Base-by-base conservation (phyloP, 306 rosid species). In the Prunus armeniaca region DNA sequence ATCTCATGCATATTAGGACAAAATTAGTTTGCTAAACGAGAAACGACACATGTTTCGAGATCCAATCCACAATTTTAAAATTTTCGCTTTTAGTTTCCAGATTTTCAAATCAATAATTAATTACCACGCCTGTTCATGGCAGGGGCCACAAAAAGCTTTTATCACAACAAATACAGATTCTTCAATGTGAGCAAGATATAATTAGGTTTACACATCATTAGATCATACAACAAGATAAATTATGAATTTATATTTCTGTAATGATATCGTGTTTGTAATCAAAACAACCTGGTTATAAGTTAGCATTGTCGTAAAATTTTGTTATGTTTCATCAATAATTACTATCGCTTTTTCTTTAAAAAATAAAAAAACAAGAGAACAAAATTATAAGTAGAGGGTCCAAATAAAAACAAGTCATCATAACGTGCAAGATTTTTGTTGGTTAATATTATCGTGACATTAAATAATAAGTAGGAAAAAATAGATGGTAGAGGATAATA, bases 1-100 rank as follows among this genome's bases (percentile, higher is more conserved):
- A 66, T 60, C 57, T 58, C 68, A 58, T 19, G 20, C 66, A 50
- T 78, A 17, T 15, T 30, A 49, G 45, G 75, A 71, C 79, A 65
- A 71, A 56, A 41, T 34, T 58, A 5, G 3, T 73, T 72, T 41
- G 15, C n/a, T 43, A 43, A 45, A 27, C 45, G 30, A 9, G 11
- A 63, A 30, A 19, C 1, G 22, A 63, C 28, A 63, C 28, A 13
- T 18, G 15, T 64, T 9, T 32, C 69, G 19, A 65, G 45, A 30
- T 63, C 20, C 46, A 63, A 63, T 63, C 67, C 45, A 14, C 17
- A 63, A 3, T 17, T 24, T 25, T 0, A 6, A 2, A 52, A 18
- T 52, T 60, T 60, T 28, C 14, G 11, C 66, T 14, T 27, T 14
- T 62, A 27, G 38, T 14, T 28, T 5, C 5, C 66, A 27, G 6